phyloP scores from a whole-genome alignment of 805 yeast species.

The Wickerhamomyces ciferrii region DNA sequence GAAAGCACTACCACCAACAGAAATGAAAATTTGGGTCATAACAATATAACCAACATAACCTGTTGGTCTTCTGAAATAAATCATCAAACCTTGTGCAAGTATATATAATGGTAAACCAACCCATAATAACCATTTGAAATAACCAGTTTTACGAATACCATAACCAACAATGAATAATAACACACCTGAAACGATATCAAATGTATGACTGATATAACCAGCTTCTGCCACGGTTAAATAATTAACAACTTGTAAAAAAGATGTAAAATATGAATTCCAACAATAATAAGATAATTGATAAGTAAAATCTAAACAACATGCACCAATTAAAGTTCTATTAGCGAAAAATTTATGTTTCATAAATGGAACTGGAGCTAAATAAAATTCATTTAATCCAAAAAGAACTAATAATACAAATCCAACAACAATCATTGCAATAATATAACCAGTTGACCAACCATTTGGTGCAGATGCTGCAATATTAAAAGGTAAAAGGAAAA shows the following conservation, averaged over 20 bases:
- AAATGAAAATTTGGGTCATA: not conserved
- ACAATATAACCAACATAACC: not conserved
- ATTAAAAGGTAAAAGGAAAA: not conserved
- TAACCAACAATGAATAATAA: not conserved
- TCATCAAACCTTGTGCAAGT: not conserved
- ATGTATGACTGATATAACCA: not conserved
- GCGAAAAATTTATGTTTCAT: not conserved
- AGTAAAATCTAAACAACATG: not conserved
- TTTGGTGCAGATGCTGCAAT: not conserved
- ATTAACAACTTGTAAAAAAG: not conserved
- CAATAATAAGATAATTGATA: not conserved
- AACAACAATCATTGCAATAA: not conserved
- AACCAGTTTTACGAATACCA: not conserved
- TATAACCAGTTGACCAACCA: not conserved
- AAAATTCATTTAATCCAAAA: not conserved
- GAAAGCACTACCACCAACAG: not conserved
- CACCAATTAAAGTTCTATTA: not conserved
- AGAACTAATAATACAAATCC: not conserved
- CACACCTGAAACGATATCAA: not conserved
- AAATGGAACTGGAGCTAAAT: not conserved
- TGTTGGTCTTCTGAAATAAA: not conserved
- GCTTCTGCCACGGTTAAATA: not conserved
- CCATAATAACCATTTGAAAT: not conserved
- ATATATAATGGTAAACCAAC: not conserved
- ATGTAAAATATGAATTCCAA: not conserved